phyloP scores from a whole-genome alignment of 768 basidiomycete species.

The Rhodotorula sphaerocarpa region DNA sequence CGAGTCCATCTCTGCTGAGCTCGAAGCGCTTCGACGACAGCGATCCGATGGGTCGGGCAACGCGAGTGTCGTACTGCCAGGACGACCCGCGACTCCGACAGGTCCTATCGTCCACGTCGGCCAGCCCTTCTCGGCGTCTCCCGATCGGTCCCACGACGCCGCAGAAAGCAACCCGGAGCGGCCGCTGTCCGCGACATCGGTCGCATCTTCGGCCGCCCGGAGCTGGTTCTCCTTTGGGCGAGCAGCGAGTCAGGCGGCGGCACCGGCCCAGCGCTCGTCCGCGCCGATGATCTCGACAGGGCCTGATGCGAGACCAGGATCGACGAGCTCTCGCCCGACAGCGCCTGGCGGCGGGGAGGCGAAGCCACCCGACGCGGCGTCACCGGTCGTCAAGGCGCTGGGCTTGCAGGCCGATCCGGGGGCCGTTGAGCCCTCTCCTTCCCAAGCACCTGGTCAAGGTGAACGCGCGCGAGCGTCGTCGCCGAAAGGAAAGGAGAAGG shows the following conservation, averaged over 20 bases:
- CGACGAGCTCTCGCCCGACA: too few species aligned
- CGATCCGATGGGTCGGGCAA: too few species aligned
- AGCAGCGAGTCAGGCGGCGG: background rate
- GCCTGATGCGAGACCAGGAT: background rate
- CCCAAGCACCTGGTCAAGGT: too few species aligned
- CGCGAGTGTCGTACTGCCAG: too few species aligned
- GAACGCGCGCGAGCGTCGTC: too few species aligned
- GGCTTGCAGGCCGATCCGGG: too few species aligned
- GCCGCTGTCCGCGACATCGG: background rate
- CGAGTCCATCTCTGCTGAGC: background rate
- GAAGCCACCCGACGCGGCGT: too few species aligned
- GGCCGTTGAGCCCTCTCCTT: too few species aligned
- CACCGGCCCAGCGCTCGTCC: background rate
- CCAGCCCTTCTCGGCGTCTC: background rate
- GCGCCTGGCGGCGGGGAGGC: too few species aligned
- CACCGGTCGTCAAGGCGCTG: too few species aligned
- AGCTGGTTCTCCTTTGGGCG: constrained; percentile 28
- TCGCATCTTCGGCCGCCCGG: background rate
- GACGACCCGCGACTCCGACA: too few species aligned
- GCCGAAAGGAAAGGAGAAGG: constrained; percentile 9
- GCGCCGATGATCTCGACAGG: background rate
- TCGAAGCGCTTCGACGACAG: constrained; percentile 6
- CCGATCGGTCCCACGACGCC: background rate
- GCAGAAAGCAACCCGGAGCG: background rate
- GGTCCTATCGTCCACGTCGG: background rate